Percentiles rank a stretch among this genome's conserved stretches.
Evolutionary conservation across 2,329 filamentous ascomycete species (phyloP).

Genomic region (Alternaria viburni): DNA sequence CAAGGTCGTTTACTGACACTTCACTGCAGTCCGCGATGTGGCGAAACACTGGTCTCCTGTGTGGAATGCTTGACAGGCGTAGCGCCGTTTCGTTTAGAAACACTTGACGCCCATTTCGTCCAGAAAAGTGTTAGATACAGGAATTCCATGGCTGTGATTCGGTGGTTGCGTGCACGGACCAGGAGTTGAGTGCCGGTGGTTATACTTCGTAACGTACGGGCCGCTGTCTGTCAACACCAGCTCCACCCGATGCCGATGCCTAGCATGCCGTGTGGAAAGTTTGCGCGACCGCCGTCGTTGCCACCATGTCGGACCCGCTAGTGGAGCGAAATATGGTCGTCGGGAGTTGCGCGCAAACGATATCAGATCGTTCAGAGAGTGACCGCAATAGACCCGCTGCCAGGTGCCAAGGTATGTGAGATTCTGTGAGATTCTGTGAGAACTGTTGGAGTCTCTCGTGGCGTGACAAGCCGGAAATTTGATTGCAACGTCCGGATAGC

Average conservation of each 20-base stretch:
- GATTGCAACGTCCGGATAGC: not conserved
- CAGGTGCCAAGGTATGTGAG: not conserved
- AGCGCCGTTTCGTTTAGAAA: not conserved
- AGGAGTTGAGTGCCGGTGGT: not conserved
- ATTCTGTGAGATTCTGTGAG: not conserved
- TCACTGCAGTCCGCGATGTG: not conserved
- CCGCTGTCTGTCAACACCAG: not conserved
- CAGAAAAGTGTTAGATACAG: not conserved
- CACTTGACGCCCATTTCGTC: not conserved
- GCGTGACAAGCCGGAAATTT: not conserved
- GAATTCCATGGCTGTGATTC: not conserved
- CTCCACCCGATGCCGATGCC: not conserved
- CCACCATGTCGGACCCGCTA: not conserved
- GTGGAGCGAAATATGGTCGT: not conserved
- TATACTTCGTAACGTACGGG: not conserved
- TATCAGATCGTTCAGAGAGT: not conserved
- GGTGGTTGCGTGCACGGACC: not conserved
- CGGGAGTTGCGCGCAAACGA: not conserved
- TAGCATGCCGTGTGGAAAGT: not conserved
- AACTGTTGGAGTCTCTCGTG: not conserved
- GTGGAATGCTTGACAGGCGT: not conserved
- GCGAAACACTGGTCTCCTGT: not conserved
- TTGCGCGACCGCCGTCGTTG: not conserved
- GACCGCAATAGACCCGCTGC: not conserved
- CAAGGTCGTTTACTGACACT: not conserved